phyloP scores from a whole-genome alignment of 2,329 filamentous ascomycete genomes.

The Aspergillus pseudonomiae region DNA sequence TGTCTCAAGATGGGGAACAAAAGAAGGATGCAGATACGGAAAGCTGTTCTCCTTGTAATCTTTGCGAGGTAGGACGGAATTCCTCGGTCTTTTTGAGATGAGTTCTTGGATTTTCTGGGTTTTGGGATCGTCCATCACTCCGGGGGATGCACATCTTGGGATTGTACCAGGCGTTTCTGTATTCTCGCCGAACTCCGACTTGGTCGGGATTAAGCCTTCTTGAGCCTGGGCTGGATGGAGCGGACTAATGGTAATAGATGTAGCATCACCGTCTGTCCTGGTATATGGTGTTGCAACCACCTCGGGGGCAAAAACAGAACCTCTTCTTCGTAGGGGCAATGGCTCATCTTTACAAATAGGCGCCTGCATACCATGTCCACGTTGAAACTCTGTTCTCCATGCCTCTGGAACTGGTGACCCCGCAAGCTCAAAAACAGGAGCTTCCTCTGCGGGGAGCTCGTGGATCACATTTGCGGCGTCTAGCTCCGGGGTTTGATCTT shows the following conservation, averaged over 20 bases:
- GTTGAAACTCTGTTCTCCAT: neutral
- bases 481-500: slow-evolving; percentile 31
- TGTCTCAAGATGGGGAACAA: slow-evolving; percentile 57
- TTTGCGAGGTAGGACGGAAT: slow-evolving; percentile 31
- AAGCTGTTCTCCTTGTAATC: slow-evolving; percentile 31
- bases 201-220: neutral
- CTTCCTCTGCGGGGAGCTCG: slow-evolving; percentile 37
- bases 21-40: slow-evolving; percentile 55
- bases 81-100: slow-evolving; percentile 41
- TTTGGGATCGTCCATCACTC: slow-evolving; percentile 28
- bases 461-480: slow-evolving; percentile 34
- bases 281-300: slow-evolving; percentile 32
- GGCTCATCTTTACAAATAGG: slow-evolving; percentile 34
- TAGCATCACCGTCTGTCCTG: neutral
- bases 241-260: neutral
- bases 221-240: neutral
- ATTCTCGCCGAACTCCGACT: neutral
- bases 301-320: slow-evolving; percentile 52
- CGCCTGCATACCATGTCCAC: neutral
- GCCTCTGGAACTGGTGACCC: slow-evolving; percentile 32
- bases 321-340: slow-evolving; percentile 38
- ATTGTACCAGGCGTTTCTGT: slow-evolving; percentile 13
- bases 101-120: slow-evolving; percentile 41
- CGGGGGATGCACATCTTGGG: slow-evolving; percentile 23
- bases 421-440: slow-evolving; percentile 43